Percentiles rank a stretch among this genome's conserved stretches.
These are phyloP conservation scores for Termitomyces sp. DNA, from an alignment of 768 basidiomycete species.

Conservation along the genomic window DNA sequence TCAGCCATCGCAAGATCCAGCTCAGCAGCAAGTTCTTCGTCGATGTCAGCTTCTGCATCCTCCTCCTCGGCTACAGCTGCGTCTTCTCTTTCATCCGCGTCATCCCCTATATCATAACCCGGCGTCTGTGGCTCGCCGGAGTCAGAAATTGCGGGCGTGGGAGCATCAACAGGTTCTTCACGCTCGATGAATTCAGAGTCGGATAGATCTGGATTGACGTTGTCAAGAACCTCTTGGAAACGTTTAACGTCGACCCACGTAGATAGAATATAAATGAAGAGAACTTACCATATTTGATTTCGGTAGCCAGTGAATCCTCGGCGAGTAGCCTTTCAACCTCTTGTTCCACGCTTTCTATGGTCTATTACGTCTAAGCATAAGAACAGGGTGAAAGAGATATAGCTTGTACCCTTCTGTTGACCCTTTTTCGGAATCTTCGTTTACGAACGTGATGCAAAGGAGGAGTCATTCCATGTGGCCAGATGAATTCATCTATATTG, in stretches of 20 bases:
- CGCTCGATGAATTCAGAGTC: conserved; percentile 83
- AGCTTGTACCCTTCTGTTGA: conserved; percentile 66
- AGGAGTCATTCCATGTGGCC: conserved; percentile 94
- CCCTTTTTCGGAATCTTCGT: conserved; percentile 85
- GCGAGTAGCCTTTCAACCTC: conserved; percentile 85
- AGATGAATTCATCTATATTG: conserved; percentile 94
- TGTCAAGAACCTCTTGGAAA: conserved; percentile 70
- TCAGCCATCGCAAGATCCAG: conserved; percentile 79
- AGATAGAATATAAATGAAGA: neutral
- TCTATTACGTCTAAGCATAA: conserved; percentile 34
- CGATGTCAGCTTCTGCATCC: conserved; percentile 78
- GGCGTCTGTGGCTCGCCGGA: conserved; percentile 58
- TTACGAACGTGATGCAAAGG: conserved; percentile 88
- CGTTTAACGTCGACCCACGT: neutral
- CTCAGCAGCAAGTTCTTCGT: conserved; percentile 85
- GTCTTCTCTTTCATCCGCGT: conserved; percentile 52
- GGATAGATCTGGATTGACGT: conserved; percentile 86
- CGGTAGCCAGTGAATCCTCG: conserved; percentile 67
- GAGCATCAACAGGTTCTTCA: conserved; percentile 59
- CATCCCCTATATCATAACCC: conserved; percentile 48
- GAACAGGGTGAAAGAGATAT: neutral
- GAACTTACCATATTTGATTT: conserved; percentile 69
- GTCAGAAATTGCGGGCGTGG: conserved; percentile 69
- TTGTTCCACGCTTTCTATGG: conserved; percentile 91
- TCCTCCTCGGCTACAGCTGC: conserved; percentile 54